Percentiles rank a stretch among this genome's conserved stretches.
These are phyloP conservation scores for Mycosphaerella sp. DNA, from an alignment of 2,329 filamentous ascomycete genomes.

Conservation along the genomic window DNA sequence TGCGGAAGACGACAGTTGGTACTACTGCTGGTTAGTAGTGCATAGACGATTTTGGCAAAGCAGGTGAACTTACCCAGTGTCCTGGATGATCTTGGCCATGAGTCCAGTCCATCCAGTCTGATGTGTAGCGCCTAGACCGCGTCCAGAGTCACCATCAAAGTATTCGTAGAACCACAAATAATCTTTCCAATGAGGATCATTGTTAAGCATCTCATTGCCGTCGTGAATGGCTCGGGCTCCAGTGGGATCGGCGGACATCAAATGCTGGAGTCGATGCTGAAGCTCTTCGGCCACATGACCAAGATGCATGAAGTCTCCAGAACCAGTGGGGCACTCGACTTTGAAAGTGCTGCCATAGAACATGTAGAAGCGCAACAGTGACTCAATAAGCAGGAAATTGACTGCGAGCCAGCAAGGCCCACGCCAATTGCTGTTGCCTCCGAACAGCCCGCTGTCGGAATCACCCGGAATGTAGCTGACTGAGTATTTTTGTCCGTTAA, in stretches of 20 bases:
- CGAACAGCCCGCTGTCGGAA: slow-evolving; percentile 90
- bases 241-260: slow-evolving; percentile 78
- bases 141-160: slow-evolving; percentile 87
- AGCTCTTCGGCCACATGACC: slow-evolving; percentile 92
- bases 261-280: slow-evolving; percentile 86
- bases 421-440: slow-evolving; percentile 97
- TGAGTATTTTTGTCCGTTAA: slow-evolving; percentile 82
- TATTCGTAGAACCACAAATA: slow-evolving; percentile 96
- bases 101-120: slow-evolving; percentile 96
- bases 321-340: slow-evolving; percentile 90
- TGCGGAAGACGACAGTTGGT: slow-evolving; percentile 86
- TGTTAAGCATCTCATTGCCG: slow-evolving; percentile 79
- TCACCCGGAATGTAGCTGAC: slow-evolving; percentile 92
- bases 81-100: slow-evolving; percentile 94
- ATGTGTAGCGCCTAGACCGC: slow-evolving; percentile 84
- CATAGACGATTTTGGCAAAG: neutral
- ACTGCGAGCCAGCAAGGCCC: slow-evolving; percentile 92
- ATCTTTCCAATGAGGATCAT: slow-evolving; percentile 88
- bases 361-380: slow-evolving; percentile 89
- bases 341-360: slow-evolving; percentile 87
- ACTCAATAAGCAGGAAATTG: slow-evolving; percentile 91
- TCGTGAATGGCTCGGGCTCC: slow-evolving; percentile 84
- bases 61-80: slow-evolving; percentile 69
- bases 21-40: slow-evolving; percentile 48
- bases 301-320: slow-evolving; percentile 90